A percentile compares a stretch with the other conserved stretches of the same genome.
phyloP scores from a whole-genome alignment of 2,329 filamentous ascomycete genomes.

The Colletotrichum caudatum region DNA sequence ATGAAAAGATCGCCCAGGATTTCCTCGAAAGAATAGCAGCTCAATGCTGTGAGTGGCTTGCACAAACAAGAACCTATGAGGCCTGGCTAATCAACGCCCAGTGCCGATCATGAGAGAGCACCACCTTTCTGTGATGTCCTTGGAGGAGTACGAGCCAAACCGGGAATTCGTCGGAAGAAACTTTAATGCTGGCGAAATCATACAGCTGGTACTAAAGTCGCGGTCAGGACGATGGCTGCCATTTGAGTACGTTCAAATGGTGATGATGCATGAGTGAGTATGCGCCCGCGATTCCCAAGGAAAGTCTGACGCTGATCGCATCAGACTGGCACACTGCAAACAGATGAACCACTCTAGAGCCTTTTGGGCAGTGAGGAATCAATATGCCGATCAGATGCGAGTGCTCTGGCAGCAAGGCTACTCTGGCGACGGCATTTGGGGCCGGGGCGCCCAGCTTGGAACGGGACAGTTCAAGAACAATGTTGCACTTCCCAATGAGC shows the following conservation, averaged over 20 bases:
- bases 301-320: conserved; percentile 34
- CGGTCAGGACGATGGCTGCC: conserved; percentile 78
- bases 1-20: conserved; percentile 73
- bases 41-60: conserved; percentile 71
- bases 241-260: conserved; percentile 88
- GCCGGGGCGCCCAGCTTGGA: conserved; percentile 72
- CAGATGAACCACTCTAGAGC: conserved; percentile 90
- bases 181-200: conserved; percentile 89
- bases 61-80: no score
- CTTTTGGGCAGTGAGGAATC: conserved; percentile 85
- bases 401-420: conserved; percentile 77
- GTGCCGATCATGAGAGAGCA: conserved; percentile 78
- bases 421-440: conserved; percentile 87
- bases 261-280: conserved; percentile 87
- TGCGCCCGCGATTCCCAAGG: not conserved
- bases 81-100: conserved; percentile 44
- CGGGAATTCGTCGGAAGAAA: conserved; percentile 87
- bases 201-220: conserved; percentile 85
- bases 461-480: conserved; percentile 71
- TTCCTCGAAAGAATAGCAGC: conserved; percentile 84
- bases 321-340: conserved; percentile 82
- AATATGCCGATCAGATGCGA: conserved; percentile 78
- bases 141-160: conserved; percentile 88
- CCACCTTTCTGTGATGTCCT: conserved; percentile 72
- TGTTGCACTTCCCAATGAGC: conserved; percentile 64